phyloP scores from a whole-genome alignment of 371 early-diverging fungal genomes.

The Syncephalastrum monosporum region DNA sequence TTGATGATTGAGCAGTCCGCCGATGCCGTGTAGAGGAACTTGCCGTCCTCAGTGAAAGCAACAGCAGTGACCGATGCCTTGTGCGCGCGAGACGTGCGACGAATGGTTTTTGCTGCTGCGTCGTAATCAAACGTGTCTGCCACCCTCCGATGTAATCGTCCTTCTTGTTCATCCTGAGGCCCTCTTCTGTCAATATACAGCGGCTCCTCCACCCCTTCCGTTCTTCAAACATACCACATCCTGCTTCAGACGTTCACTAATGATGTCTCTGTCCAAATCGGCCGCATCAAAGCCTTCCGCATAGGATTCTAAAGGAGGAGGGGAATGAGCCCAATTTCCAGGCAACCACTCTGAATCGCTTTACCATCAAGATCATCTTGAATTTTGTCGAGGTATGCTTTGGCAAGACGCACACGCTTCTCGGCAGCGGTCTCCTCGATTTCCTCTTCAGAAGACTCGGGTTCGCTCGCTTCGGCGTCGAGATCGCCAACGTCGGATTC shows the following conservation, averaged over 20 bases:
- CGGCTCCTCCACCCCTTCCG: not conserved
- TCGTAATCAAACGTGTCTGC: conserved; percentile 54
- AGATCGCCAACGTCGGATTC: conserved; percentile 51
- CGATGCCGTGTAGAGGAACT: conserved; percentile 80
- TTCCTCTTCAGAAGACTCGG: conserved; percentile 65
- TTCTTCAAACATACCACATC: conserved; percentile 63
- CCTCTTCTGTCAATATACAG: not conserved
- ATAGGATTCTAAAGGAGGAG: not conserved
- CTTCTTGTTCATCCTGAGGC: conserved; percentile 53
- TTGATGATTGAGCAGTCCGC: conserved; percentile 90
- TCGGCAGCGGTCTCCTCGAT: conserved; percentile 86
- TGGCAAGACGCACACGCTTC: conserved; percentile 89
- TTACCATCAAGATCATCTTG: conserved; percentile 64
- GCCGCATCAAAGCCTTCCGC: conserved; percentile 86
- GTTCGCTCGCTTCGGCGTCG: conserved; percentile 39
- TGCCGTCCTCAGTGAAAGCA: conserved; percentile 66
- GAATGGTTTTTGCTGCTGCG: conserved; percentile 34
- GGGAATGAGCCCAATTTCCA: conserved; percentile 4
- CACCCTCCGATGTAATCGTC: conserved; percentile 50
- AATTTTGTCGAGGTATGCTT: conserved; percentile 82
- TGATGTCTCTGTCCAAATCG: conserved; percentile 90
- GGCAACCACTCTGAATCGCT: not conserved
- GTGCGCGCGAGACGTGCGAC: conserved; percentile 60
- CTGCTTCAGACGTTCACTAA: conserved; percentile 81
- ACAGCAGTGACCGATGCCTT: conserved; percentile 78